Evolutionary conservation across 495 filamentous ascomycete species (phyloP).

Genomic region (Cudoniella acicularis): DNA sequence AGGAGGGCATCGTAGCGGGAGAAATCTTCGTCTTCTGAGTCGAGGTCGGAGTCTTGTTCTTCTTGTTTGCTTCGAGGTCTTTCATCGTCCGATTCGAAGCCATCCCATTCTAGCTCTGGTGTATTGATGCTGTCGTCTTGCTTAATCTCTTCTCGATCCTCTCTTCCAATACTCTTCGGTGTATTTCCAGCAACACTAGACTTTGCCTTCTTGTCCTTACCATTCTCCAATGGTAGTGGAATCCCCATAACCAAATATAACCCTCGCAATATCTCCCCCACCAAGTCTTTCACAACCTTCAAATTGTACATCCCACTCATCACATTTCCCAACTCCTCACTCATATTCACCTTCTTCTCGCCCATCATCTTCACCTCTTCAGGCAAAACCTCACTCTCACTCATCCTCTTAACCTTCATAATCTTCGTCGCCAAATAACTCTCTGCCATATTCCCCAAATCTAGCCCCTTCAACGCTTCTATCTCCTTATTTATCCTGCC

Average conservation of each 20-base stretch:
- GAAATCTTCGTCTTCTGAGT: conserved; percentile 7
- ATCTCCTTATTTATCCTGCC: conserved; percentile 68
- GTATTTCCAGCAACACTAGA: background rate
- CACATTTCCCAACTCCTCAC: conserved; percentile 61
- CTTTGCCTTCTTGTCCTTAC: conserved; percentile 26
- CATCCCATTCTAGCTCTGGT: conserved; percentile 1
- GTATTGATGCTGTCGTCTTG: background rate
- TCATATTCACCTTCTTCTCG: conserved; percentile 42
- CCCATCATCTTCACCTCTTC: conserved; percentile 46
- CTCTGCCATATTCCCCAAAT: conserved; percentile 60
- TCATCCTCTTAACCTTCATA: conserved; percentile 67
- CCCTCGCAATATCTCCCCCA: conserved; percentile 57
- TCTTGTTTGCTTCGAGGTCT: background rate
- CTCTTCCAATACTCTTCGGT: conserved; percentile 12
- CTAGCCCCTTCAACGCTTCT: conserved; percentile 70
- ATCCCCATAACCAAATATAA: conserved; percentile 61
- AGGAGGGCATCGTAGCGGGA: background rate
- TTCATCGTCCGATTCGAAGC: background rate
- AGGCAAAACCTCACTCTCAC: conserved; percentile 42
- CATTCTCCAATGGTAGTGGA: conserved; percentile 29
- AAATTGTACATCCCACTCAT: conserved; percentile 76
- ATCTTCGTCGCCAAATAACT: conserved; percentile 73
- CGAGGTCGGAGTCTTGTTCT: conserved; percentile 4
- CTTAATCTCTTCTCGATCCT: conserved; percentile 11
- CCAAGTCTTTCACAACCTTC: conserved; percentile 64